phyloP scores from a whole-genome alignment of 2,329 filamentous ascomycete genomes.

The Pseudopithomyces maydicus region DNA sequence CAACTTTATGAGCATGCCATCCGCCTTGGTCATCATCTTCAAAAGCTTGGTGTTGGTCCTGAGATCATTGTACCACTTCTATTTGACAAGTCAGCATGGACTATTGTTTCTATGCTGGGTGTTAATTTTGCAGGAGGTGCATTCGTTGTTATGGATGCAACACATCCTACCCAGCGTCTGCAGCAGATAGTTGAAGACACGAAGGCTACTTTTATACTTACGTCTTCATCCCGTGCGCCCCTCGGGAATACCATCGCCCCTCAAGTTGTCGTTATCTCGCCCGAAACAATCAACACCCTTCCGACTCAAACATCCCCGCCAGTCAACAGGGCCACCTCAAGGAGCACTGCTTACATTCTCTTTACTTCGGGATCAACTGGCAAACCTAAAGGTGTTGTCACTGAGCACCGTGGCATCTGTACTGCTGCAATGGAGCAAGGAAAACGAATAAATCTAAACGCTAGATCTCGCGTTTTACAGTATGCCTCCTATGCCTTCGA shows the following conservation, averaged over 20 bases:
- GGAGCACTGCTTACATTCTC: neutral
- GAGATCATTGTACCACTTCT: constrained; percentile 19
- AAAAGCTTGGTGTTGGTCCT: constrained; percentile 13
- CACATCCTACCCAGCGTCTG: neutral
- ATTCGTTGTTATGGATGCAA: constrained; percentile 23
- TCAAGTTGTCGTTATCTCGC: neutral
- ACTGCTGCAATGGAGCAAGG: constrained; percentile 13
- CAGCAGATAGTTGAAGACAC: neutral
- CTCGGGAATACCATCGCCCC: neutral
- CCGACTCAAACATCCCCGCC: neutral
- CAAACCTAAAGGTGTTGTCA: constrained; percentile 63
- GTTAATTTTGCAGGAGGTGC: constrained; percentile 48
- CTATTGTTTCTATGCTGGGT: constrained; percentile 45
- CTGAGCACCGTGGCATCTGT: constrained; percentile 63
- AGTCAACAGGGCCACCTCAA: neutral
- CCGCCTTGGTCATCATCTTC: neutral
- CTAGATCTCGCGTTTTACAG: constrained; percentile 49
- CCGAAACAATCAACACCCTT: neutral
- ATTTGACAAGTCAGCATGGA: constrained; percentile 27
- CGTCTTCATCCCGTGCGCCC: neutral
- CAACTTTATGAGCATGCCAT: neutral
- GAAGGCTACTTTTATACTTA: neutral
- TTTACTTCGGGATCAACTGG: constrained; percentile 53
- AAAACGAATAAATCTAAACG: constrained; percentile 24
- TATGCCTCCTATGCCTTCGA: constrained; percentile 64